Base-by-base conservation (phyloP, 441 rosid genomes). In the Raphanus hybrid region DNA sequence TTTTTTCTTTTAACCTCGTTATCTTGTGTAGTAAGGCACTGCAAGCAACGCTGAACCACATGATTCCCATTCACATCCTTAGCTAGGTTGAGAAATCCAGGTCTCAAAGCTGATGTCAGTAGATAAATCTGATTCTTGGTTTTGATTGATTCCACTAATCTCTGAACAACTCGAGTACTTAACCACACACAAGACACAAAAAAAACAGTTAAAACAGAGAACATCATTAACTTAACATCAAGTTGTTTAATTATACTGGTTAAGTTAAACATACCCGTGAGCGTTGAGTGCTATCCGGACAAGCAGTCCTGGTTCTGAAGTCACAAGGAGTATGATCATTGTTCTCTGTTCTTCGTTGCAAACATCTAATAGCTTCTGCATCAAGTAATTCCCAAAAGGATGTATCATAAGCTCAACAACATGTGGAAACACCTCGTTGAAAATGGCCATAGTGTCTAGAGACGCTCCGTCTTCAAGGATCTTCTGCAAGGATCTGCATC, bases 111-210 rank as follows among this genome's bases (percentile, higher is more conserved):
- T 60, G 84, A 75, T 55, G 76, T 78, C 80, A 88, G 85, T 12
- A 88, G 67, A 29, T 73, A 74, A 35, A 79, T 74, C 67, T 88
- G 89, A 70, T 86, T 76, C 66, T 77, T 82, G 9, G 85, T 82
- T 66, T 79, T 84, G 61, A 86, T 84, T 59, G 85, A 79, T 84
- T 81, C 85, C 60, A 88, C 77, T 67, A 88, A 20, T 76, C 79
- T 85, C 77, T 88, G 91, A 1, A 88, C 84, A 29, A 83, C 92
- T 69, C 92, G 85, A 68, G 88, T 85, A 64, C 90, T 88, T n/a
- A 1, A 23, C 26, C 26, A 23, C 26, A 23, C 26, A 23, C 54
- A 43, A 43, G n/a, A 43, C 52, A 69, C 14, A 16, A 78, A 64
- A 67, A 11, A 48, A 45, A 27, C 27, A 3, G 14, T 3, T 29